Evolutionary conservation across 2,329 filamentous ascomycete species (phyloP).

Genomic region (Apiospora hydei): DNA sequence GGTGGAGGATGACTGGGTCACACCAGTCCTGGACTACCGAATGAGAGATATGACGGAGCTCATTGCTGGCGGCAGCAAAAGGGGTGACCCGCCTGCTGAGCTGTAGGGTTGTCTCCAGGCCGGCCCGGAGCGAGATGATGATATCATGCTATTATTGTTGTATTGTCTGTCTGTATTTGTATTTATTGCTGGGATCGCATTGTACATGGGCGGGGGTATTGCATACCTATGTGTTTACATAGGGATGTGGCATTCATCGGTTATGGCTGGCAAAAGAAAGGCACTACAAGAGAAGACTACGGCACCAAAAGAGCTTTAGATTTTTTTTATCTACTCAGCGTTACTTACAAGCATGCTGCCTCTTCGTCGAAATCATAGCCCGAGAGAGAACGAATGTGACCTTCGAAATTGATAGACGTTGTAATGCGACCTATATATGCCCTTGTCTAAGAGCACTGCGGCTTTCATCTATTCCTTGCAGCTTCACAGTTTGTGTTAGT

Average conservation of each 20-base stretch:
- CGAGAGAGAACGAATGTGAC: background rate
- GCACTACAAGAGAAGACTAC: background rate
- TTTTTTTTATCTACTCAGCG: background rate
- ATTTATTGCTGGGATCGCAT: background rate
- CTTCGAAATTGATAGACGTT: background rate
- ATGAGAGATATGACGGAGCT: conserved; percentile 67
- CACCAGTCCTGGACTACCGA: conserved; percentile 67
- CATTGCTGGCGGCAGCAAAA: conserved; percentile 44
- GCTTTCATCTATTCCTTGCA: background rate
- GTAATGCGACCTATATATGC: background rate
- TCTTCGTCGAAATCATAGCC: background rate
- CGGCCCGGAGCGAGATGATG: background rate
- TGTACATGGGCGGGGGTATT: background rate
- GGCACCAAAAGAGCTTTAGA: conserved; percentile 4
- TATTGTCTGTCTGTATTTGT: background rate
- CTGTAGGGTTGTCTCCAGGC: background rate
- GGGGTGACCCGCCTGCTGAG: background rate
- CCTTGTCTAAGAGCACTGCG: background rate
- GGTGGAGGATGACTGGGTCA: conserved; percentile 69
- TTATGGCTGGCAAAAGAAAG: conserved; percentile 3
- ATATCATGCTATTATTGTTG: background rate
- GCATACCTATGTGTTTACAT: background rate
- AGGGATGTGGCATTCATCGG: background rate
- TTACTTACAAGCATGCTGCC: background rate
- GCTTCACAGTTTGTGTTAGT: background rate